Percentiles rank a stretch among this genome's conserved stretches.
Evolutionary conservation across 257 asterid species (phyloP).

Genomic region (Fraxinus excelsior): DNA sequence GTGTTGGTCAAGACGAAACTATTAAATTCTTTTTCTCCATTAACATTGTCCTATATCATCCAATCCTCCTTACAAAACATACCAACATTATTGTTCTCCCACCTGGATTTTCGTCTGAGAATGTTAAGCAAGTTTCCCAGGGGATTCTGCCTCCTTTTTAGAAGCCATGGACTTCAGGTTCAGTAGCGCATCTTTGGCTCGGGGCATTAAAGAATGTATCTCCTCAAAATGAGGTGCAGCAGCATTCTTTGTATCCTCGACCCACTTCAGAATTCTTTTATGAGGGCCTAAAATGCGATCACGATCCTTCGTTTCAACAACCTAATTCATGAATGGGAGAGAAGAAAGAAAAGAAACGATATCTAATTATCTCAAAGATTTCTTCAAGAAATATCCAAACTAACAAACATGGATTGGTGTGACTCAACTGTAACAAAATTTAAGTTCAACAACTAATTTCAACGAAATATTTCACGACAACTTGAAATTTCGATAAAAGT

Average conservation of each 20-base stretch:
- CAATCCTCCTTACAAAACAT: not conserved
- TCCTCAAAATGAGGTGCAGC: slow-evolving; percentile 79
- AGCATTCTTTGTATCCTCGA: slow-evolving; percentile 68
- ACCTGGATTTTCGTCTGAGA: slow-evolving; percentile 11
- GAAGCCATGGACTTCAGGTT: slow-evolving; percentile 30
- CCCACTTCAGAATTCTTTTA: slow-evolving; percentile 69
- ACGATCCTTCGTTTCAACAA: slow-evolving; percentile 49
- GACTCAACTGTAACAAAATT: too few relatives aligned
- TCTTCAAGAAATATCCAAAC: not conserved
- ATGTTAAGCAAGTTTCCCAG: not conserved
- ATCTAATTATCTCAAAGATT: not conserved
- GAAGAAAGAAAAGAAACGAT: not conserved
- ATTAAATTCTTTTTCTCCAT: too few relatives aligned
- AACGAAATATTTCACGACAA: too few relatives aligned
- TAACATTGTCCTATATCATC: too few relatives aligned
- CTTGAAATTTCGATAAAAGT: not conserved
- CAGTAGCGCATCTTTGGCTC: slow-evolving; percentile 41
- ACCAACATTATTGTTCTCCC: not conserved
- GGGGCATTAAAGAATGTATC: slow-evolving; percentile 42
- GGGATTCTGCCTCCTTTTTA: slow-evolving; percentile 14
- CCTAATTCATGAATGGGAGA: slow-evolving; percentile 31
- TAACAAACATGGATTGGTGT: too few relatives aligned
- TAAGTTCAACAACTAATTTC: too few relatives aligned
- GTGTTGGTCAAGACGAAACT: too few relatives aligned
- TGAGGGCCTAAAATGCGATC: slow-evolving; percentile 56